A percentile compares a stretch with the other conserved stretches of the same genome.
phyloP scores from a whole-genome alignment of 805 yeast genomes.

The Brettanomyces naardenensis region DNA sequence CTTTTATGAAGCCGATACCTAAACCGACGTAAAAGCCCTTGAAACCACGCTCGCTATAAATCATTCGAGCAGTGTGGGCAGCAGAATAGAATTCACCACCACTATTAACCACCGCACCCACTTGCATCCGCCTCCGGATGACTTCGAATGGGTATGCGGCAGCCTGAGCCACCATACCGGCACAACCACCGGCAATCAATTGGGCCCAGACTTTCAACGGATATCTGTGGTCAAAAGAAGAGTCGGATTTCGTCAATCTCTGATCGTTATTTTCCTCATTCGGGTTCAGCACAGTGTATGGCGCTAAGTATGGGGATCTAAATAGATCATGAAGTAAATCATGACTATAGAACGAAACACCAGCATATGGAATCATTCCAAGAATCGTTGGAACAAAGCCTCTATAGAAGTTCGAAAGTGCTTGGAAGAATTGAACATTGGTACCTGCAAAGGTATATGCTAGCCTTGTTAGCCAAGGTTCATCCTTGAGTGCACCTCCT shows the following conservation, averaged over 20 bases:
- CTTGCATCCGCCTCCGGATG: conserved; percentile 91
- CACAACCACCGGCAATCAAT: conserved; percentile 87
- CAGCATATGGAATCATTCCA: conserved; percentile 98
- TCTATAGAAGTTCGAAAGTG: conserved; percentile 70
- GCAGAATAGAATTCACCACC: conserved; percentile 51
- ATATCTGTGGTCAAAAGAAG: conserved; percentile 36
- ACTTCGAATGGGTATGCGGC: conserved; percentile 97
- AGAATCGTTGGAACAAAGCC: conserved; percentile 91
- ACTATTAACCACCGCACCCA: conserved; percentile 63
- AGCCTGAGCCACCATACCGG: conserved; percentile 92
- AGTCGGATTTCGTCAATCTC: conserved; percentile 22
- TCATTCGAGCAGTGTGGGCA: conserved; percentile 44
- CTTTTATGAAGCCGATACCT: conserved; percentile 91
- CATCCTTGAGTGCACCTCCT: conserved; percentile 23
- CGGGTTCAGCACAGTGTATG: conserved; percentile 37
- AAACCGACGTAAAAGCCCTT: conserved; percentile 91
- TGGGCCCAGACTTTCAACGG: conserved; percentile 92
- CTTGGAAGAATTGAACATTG: conserved; percentile 26
- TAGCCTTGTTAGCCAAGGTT: conserved; percentile 21
- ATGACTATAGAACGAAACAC: conserved; percentile 92
- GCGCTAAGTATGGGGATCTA: conserved; percentile 48
- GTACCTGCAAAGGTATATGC: conserved; percentile 22
- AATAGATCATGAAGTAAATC: conserved; percentile 84
- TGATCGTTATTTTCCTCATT: conserved; percentile 7
- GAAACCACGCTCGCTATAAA: conserved; percentile 68